A percentile compares a stretch with the other conserved stretches of the same genome.
These are phyloP conservation scores for Firmiana major DNA, from an alignment of 345 rosid genomes.

Conservation along the genomic window DNA sequence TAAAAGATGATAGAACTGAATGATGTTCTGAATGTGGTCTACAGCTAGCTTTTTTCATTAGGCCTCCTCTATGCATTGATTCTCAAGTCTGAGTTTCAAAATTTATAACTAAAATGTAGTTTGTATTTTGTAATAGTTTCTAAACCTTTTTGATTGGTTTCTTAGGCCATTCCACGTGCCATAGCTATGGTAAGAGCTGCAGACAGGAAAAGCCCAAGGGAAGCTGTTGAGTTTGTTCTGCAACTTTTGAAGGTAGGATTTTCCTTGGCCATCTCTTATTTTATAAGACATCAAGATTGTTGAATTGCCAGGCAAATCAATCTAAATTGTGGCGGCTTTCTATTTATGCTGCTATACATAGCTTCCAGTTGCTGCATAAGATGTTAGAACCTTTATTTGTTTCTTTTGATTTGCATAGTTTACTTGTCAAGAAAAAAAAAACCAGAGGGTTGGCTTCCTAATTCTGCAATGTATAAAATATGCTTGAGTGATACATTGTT, in stretches of 20 bases:
- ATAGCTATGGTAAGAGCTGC: constrained; percentile 78
- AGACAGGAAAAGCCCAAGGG: constrained; percentile 92
- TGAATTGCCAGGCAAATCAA: neutral
- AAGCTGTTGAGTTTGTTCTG: constrained; percentile 93
- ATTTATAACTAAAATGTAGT: too few relatives aligned
- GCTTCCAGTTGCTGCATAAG: neutral
- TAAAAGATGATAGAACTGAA: neutral
- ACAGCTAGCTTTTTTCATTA: neutral
- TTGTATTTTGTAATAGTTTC: neutral
- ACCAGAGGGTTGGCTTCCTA: neutral
- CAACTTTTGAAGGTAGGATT: constrained; percentile 80
- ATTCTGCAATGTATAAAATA: constrained; percentile 8
- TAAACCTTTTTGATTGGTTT: neutral
- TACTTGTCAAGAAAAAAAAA: neutral
- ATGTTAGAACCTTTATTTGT: neutral
- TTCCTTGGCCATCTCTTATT: constrained; percentile 5
- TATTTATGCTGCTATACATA: neutral
- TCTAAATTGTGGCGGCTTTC: neutral
- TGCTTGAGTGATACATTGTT: neutral
- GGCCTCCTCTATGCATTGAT: neutral
- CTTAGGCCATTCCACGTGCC: constrained; percentile 90
- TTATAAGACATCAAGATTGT: neutral
- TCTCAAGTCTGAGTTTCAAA: neutral
- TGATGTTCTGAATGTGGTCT: neutral
- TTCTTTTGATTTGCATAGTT: neutral